Evolutionary conservation across 75 land plant species (phyloP).

Genomic region (Isoetes taiwanensis): DNA sequence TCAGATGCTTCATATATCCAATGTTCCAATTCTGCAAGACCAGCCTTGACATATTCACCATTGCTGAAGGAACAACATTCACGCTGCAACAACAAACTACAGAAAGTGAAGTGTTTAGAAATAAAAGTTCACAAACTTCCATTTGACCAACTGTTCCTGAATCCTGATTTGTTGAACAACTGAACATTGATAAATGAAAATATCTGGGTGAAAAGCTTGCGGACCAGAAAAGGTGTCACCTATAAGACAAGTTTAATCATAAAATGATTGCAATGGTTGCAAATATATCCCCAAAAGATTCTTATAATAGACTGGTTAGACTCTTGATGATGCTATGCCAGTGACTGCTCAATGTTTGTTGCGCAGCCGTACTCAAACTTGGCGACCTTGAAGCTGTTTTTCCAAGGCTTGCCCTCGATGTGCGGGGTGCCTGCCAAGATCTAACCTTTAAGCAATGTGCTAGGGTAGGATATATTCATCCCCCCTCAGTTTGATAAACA

Average conservation of each 20-base stretch:
- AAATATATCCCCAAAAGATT: background rate
- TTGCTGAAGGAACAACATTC: background rate
- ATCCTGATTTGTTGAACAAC: constrained; percentile 59
- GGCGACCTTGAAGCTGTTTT: constrained; percentile 70
- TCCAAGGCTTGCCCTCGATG: constrained; percentile 80
- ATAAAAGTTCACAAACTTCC: background rate
- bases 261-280: too few species aligned
- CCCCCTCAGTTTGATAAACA: background rate
- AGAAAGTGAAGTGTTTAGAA: too few species aligned
- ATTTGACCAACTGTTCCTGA: background rate
- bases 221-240: constrained; percentile 69
- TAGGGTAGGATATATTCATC: background rate
- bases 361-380: constrained; percentile 45
- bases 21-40: constrained; percentile 6
- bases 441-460: background rate
- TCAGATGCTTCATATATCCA: constrained; percentile 3
- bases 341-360: constrained; percentile 70
- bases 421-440: constrained; percentile 77
- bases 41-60: constrained; percentile 6
- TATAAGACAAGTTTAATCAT: constrained; percentile 20
- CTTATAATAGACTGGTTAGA: constrained; percentile 50
- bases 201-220: constrained; percentile 73
- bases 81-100: constrained; percentile 20
- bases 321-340: constrained; percentile 97
- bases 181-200: constrained; percentile 83